Evolutionary conservation across 2,329 filamentous ascomycete genomes (phyloP), one percentile per base, ranked within the genome.

Genomic region (Penicillium oxalicum): DNA sequence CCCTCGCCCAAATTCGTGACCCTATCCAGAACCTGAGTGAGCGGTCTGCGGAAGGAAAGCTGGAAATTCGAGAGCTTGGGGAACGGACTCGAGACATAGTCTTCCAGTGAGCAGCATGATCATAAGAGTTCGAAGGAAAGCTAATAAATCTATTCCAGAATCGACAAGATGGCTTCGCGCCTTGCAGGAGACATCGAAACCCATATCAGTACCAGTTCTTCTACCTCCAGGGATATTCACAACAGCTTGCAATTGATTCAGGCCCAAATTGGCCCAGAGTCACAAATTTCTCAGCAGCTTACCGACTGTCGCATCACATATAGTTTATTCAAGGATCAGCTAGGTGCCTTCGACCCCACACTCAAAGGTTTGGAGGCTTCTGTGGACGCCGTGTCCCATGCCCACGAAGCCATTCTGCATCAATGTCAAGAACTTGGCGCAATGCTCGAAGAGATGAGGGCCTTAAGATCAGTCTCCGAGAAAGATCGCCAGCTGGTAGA

Each of bases 391-490:
- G 43, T 65, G 7, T 50, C 50, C 5, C 29, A 55, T 7, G 55
- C 59, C 12, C 62, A 62, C 40, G 33, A 32, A 4, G 54, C 52
- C 9, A 65, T 73, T 29, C 52, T 51, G 4, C 47, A 59, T 1
- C 64, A 67, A n/a, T 61, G 71, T 28, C 45, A 48, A 25, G 46
- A 39, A 1, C 48, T 68, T 12, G 35, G 45, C 26, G 39, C 45
- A 7, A 58, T 40, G 6, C 45, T 68, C 8, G 44, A 42, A 7
- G 58, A 64, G 9, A 44, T 50, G 5, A 55, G 54, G 32, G 44
- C 52, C n/a, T 48, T 46, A 9, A 3, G 8, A 32, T 32, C 7
- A 32, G 29, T 11, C 11, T 7, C 8, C 29, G 29, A 11, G 4
- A 44, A 37, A 12, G 52, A 62, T 6, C 52, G 56, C 6, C 45